These are phyloP conservation scores for Globisporangium cylindrosporum DNA, from an alignment of 352 stramenopile genomes.

Conservation along the genomic window DNA sequence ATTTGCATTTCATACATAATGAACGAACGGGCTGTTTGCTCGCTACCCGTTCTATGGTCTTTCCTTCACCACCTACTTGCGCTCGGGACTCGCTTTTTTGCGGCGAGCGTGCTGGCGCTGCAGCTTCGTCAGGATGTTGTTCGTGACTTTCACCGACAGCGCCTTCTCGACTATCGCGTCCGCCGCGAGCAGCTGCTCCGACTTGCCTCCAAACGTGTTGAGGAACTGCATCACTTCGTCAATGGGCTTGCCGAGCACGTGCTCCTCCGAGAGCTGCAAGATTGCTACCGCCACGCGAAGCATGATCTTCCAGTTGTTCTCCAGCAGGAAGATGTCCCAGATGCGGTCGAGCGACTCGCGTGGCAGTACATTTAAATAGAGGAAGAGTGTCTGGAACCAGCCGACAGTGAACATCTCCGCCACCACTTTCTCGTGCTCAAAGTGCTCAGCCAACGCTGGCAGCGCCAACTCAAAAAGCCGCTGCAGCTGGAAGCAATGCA, in stretches of 20 bases:
- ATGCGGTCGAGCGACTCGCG: conserved; percentile 65
- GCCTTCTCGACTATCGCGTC: conserved; percentile 42
- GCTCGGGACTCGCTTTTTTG: conserved; percentile 39
- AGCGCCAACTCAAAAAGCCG: conserved; percentile 57
- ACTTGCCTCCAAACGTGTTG: conserved; percentile 72
- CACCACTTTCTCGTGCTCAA: conserved; percentile 73
- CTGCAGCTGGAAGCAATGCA: conserved; percentile 83
- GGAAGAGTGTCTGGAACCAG: conserved; percentile 87
- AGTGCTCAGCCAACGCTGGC: conserved; percentile 62
- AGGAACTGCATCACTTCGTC: conserved; percentile 87
- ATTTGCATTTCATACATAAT: conserved; percentile 6
- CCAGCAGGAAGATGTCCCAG: conserved; percentile 86
- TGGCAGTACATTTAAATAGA: conserved; percentile 84
- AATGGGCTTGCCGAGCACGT: conserved; percentile 65
- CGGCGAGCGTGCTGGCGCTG: conserved; percentile 61
- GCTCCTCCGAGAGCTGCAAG: conserved; percentile 58
- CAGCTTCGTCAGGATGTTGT: conserved; percentile 69
- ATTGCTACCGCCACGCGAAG: conserved; percentile 67
- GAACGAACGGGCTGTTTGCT: background rate
- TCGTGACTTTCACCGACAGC: conserved; percentile 76
- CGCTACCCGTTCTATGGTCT: background rate
- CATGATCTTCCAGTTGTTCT: conserved; percentile 87
- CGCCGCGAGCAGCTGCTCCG: conserved; percentile 54
- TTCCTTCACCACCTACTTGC: conserved; percentile 1
- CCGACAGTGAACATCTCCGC: conserved; percentile 87